Base-by-base conservation (phyloP, 192 early-diverging fungal species). In the Dissophora ornata region DNA sequence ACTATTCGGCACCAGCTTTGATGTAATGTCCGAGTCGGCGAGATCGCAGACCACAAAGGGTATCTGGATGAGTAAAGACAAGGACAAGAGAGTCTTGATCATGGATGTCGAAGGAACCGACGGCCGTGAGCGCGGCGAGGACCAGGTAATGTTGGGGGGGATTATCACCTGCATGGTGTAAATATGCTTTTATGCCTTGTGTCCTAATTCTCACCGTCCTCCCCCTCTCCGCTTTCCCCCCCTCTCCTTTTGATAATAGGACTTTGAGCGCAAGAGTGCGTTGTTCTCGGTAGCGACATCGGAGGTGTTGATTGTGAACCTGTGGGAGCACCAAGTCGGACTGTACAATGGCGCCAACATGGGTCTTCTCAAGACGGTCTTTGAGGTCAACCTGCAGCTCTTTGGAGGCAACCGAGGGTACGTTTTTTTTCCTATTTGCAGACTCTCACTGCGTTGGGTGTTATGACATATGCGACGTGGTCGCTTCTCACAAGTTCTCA, bases 311-410 rank as follows among this genome's bases (percentile, higher is more conserved):
- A 90, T 99, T 42, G 88, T 99, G 57, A 99, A 99, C 80, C 88
- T 99, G 84, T 99, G 97, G 95, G 98, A 99, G 70, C 91, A 96
- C 77, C 91, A 91, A 75, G 96, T 99, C 26, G 98, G 97, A 30
- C 84, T 99, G 30, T 99, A 99, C 85, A 94, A 98, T 73, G 96
- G 98, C 24, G 98, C 98, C 33, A 99, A 99, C 70, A 96, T 99
- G 95, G 96, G 96, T 19, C 82, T 99, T 40, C 83, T 99, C 19
- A 98, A 98, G 82, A 98, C 96, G 6, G 98, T 99, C 0, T 92
- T 99, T 81, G 98, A 99, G 62, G 98, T 99, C 34, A 98, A 99
- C 71, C 77, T 99, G 68, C 94, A 98, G 80, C 87, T 99, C 36
- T 99, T 99, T 74, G 93, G 95, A 74, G 77, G 85, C 56, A 77